Base-by-base conservation (phyloP, 257 asterid genomes). In the Orobanche coerulescens region DNA sequence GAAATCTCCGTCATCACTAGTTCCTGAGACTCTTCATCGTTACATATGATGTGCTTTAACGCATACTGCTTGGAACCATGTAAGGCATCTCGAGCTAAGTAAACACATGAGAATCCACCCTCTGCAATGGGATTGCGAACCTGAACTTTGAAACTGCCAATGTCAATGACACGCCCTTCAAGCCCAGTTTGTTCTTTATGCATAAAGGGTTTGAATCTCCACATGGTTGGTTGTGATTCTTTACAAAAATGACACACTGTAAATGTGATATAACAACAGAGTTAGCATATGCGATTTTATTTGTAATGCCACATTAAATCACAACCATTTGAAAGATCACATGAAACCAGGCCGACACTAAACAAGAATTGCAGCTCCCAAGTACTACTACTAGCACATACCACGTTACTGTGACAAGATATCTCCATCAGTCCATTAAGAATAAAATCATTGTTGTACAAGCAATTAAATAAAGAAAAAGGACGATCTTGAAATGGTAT, bases 41-140 rank as follows among this genome's bases (percentile, higher is more conserved):
- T 89, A 63, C 93, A 87, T 63, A 93, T 83, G 19, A 93, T 89
- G 75, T 93, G 99, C 80, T 93, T 93, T 34, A 93, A 42, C 9
- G 99, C 97, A 72, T 81, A 93, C 66, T 86, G 97, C 82, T 89
- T 89, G 73, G 91, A 78, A 49, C 88, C 95, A 74, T 93, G 85
- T 70, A 82, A 24, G 31, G 74, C 78, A 62, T 92, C 98, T 67
- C 95, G 87, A 56, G 94, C 97, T 55, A 79, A 69, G 72, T 88
- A 89, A 71, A 93, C 99, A 68, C 84, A 81, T 48, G 99, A 93
- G 82, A 93, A 93, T 70, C 97, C 97, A 58, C 99, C 99, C 80
- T 89, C 99, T 11, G 97, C 97, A 55, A 93, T 86, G 53, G 65
- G 82, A 76, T 84, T 93, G 31, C 88, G 85, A 58, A 93, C 83